Percentiles rank a stretch among this genome's conserved stretches.
phyloP scores from a whole-genome alignment of 2,329 filamentous ascomycete species.

The Neonectria sp. region DNA sequence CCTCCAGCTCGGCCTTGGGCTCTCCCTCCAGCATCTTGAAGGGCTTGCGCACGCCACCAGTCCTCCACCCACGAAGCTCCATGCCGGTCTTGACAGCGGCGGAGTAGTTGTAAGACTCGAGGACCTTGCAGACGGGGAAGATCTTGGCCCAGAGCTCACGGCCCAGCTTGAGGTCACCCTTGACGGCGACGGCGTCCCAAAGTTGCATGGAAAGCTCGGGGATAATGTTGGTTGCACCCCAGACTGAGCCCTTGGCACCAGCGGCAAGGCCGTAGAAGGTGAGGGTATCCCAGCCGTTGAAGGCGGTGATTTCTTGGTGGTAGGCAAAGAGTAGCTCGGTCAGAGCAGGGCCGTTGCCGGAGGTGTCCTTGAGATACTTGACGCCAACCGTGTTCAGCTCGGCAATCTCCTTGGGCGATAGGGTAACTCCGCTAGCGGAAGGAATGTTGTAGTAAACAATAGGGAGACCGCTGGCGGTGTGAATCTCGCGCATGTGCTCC shows the following conservation, averaged over 20 bases:
- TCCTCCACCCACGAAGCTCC: conserved; percentile 61
- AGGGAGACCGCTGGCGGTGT: conserved; percentile 56
- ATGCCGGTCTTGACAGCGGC: conserved; percentile 65
- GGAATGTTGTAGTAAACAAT: conserved; percentile 69
- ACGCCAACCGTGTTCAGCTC: conserved; percentile 61
- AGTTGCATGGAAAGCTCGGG: conserved; percentile 64
- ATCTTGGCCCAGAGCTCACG: conserved; percentile 65
- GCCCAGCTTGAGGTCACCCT: conserved; percentile 58
- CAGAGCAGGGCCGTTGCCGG: conserved; percentile 64
- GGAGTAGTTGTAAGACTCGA: conserved; percentile 64
- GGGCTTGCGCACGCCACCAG: conserved; percentile 65
- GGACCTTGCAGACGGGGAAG: conserved; percentile 65
- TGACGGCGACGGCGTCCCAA: conserved; percentile 58
- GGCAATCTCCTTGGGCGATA: conserved; percentile 60
- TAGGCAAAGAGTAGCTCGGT: conserved; percentile 64
- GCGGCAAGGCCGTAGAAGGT: conserved; percentile 68
- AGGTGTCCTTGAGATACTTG: conserved; percentile 67
- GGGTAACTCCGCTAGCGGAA: conserved; percentile 59
- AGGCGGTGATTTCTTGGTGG: conserved; percentile 58
- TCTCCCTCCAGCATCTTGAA: conserved; percentile 56
- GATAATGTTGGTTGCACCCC: conserved; percentile 66
- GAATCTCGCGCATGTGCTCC: conserved; percentile 59
- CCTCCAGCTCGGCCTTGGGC: conserved; percentile 53
- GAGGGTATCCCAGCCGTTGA: conserved; percentile 69
- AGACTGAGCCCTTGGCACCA: conserved; percentile 64